These are phyloP conservation scores for Nigrograna mackinnonii DNA, from an alignment of 2,329 filamentous ascomycete species.

Conservation along the genomic window DNA sequence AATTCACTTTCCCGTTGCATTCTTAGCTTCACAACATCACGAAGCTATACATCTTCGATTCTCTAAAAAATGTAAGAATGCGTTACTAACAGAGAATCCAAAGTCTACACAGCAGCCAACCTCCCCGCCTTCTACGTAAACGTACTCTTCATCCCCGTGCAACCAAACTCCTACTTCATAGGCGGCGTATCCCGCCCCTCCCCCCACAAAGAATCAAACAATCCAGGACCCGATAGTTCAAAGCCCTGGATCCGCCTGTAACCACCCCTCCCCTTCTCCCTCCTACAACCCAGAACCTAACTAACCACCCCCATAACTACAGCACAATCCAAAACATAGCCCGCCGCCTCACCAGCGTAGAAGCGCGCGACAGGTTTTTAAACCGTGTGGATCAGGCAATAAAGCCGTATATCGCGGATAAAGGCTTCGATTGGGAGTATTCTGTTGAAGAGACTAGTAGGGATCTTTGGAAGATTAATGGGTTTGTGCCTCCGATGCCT, in stretches of 20 bases:
- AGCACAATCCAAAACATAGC: slow-evolving; percentile 36
- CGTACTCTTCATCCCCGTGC: slow-evolving; percentile 42
- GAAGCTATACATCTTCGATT: no score
- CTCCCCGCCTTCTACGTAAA: slow-evolving; percentile 52
- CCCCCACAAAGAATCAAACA: not conserved
- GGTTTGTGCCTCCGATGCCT: slow-evolving; percentile 40
- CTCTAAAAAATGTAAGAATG: no score
- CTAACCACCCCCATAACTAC: not conserved
- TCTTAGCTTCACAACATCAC: slow-evolving; percentile 27
- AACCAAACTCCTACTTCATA: slow-evolving; percentile 28
- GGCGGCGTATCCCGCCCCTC: slow-evolving; percentile 29
- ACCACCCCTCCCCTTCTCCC: not conserved
- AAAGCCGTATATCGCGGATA: slow-evolving; percentile 45
- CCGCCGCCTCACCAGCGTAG: slow-evolving; percentile 16
- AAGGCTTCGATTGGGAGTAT: slow-evolving; percentile 51
- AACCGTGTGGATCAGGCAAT: slow-evolving; percentile 34
- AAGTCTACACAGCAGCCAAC: slow-evolving; percentile 40
- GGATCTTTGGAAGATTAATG: slow-evolving; percentile 50
- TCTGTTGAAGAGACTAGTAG: slow-evolving; percentile 48
- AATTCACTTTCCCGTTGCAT: not conserved
- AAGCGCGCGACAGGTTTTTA: slow-evolving; percentile 15
- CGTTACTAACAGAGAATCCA: slow-evolving; percentile 40
- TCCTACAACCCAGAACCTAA: not conserved
- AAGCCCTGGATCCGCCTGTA: slow-evolving; percentile 41
- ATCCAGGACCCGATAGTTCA: slow-evolving; percentile 9